phyloP scores from a whole-genome alignment of 1,284 basidiomycete species.

The Agroathelia rolfsii region DNA sequence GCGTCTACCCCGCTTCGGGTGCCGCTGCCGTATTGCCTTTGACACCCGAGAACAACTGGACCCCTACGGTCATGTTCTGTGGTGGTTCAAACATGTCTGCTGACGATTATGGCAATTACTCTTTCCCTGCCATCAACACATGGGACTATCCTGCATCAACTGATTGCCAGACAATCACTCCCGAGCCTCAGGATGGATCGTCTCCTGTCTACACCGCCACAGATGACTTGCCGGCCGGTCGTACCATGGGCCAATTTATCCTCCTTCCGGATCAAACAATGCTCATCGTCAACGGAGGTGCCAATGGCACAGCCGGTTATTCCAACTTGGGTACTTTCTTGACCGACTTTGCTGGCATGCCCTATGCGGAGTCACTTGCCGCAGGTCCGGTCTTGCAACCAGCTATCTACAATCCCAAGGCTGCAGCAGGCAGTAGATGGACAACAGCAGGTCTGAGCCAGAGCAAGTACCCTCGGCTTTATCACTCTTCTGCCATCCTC shows the following conservation, averaged over 20 bases:
- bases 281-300: conserved; percentile 50
- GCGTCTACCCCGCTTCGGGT: conserved; percentile 90
- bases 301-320: conserved; percentile 44
- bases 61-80: conserved; percentile 80
- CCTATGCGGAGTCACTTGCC: conserved; percentile 54
- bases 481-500: conserved; percentile 85
- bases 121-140: conserved; percentile 54
- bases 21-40: conserved; percentile 87
- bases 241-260: conserved; percentile 64
- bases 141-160: conserved; percentile 53
- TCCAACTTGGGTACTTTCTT: conserved; percentile 34
- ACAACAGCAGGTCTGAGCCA: conserved; percentile 52
- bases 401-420: conserved; percentile 69
- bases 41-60: conserved; percentile 83
- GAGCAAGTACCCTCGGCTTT: conserved; percentile 66
- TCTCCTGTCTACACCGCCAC: conserved; percentile 47
- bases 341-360: conserved; percentile 37
- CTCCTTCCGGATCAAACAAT: conserved; percentile 48
- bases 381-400: conserved; percentile 61
- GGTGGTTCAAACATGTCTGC: conserved; percentile 75
- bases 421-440: conserved; percentile 62
- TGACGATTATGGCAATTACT: conserved; percentile 63
- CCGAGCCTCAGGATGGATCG: conserved; percentile 63
- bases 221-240: conserved; percentile 67
- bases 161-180: conserved; percentile 68